A percentile compares a stretch with the other conserved stretches of the same genome.
Evolutionary conservation across 2,329 filamentous ascomycete genomes (phyloP).

Genomic region (Sporothrix brasiliensis): DNA sequence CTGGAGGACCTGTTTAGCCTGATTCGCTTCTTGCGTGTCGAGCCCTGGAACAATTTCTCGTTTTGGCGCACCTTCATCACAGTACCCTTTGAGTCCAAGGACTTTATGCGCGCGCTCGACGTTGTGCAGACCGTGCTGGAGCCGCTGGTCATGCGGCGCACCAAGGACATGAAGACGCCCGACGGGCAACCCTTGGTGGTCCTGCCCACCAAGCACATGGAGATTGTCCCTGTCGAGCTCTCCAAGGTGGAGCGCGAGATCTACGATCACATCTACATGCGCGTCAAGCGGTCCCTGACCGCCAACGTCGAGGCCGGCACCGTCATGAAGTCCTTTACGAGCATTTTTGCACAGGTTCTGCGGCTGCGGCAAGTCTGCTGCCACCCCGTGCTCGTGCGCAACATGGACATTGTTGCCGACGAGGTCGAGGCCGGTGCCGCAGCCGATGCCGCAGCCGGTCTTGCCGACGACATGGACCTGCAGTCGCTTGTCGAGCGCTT

Average conservation of each 20-base stretch:
- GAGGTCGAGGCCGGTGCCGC: slow-evolving; percentile 80
- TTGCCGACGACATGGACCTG: slow-evolving; percentile 96
- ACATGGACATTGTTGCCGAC: slow-evolving; percentile 80
- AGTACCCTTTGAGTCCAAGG: slow-evolving; percentile 91
- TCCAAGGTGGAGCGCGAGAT: slow-evolving; percentile 84
- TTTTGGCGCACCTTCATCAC: slow-evolving; percentile 99
- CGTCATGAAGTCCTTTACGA: slow-evolving; percentile 91
- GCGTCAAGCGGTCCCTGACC: slow-evolving; percentile 81
- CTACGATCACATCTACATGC: slow-evolving; percentile 85
- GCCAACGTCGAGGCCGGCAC: slow-evolving; percentile 90
- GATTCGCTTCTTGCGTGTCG: slow-evolving; percentile 87
- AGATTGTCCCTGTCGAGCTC: slow-evolving; percentile 86
- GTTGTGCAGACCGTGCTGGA: slow-evolving; percentile 97
- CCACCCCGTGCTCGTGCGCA: slow-evolving; percentile 85
- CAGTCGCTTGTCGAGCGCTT: slow-evolving; percentile 83
- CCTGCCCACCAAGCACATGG: slow-evolving; percentile 76
- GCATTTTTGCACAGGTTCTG: slow-evolving; percentile 94
- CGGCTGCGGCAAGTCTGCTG: slow-evolving; percentile 92
- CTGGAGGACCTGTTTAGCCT: slow-evolving; percentile 93
- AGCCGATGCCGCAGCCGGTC: slow-evolving; percentile 75
- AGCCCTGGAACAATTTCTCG: slow-evolving; percentile 98
- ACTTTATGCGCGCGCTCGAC: slow-evolving; percentile 89
- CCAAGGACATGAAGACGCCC: slow-evolving; percentile 97
- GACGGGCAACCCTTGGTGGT: slow-evolving; percentile 75
- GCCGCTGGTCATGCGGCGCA: slow-evolving; percentile 89